These are phyloP conservation scores for Auricularia heimuer DNA, from an alignment of 768 basidiomycete species.

Conservation along the genomic window DNA sequence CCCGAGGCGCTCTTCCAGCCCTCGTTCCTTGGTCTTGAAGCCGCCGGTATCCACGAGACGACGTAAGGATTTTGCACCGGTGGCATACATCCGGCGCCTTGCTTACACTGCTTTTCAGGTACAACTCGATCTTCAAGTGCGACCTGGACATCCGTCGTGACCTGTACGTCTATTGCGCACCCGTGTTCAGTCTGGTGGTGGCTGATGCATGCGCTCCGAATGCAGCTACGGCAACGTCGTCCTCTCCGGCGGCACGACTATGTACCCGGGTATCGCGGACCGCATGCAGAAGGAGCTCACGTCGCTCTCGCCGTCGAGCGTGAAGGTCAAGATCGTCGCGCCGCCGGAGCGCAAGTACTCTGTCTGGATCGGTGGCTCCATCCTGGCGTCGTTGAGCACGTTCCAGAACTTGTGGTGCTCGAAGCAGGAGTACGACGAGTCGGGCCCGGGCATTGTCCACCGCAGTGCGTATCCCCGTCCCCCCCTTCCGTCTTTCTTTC, in stretches of 20 bases:
- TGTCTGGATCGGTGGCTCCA: slow-evolving; percentile 47
- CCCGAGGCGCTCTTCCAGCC: slow-evolving; percentile 95
- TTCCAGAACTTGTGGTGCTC: slow-evolving; percentile 64
- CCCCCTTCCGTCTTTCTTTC: neutral
- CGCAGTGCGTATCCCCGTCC: slow-evolving; percentile 21
- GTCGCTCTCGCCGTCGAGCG: slow-evolving; percentile 50
- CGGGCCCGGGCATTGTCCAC: slow-evolving; percentile 43
- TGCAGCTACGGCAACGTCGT: slow-evolving; percentile 43
- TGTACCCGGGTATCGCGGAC: slow-evolving; percentile 56
- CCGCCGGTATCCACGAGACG: slow-evolving; percentile 74
- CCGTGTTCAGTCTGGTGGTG: too few species aligned
- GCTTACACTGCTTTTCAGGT: slow-evolving; percentile 16
- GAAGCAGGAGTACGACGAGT: slow-evolving; percentile 53
- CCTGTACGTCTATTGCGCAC: slow-evolving; percentile 9
- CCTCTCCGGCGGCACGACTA: slow-evolving; percentile 51
- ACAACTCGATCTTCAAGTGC: slow-evolving; percentile 81
- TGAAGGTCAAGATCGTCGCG: slow-evolving; percentile 60
- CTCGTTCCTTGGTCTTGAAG: slow-evolving; percentile 71
- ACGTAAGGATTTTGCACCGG: slow-evolving; percentile 33
- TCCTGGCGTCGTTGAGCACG: slow-evolving; percentile 47
- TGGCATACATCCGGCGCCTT: neutral
- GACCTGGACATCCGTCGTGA: slow-evolving; percentile 48
- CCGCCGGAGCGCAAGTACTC: slow-evolving; percentile 66
- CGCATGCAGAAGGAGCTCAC: slow-evolving; percentile 69
- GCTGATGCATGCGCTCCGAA: too few species aligned